These are phyloP conservation scores for Takakia lepidozioides DNA, from an alignment of 225 moss, liverwort and hornwort genomes.

Conservation along the genomic window DNA sequence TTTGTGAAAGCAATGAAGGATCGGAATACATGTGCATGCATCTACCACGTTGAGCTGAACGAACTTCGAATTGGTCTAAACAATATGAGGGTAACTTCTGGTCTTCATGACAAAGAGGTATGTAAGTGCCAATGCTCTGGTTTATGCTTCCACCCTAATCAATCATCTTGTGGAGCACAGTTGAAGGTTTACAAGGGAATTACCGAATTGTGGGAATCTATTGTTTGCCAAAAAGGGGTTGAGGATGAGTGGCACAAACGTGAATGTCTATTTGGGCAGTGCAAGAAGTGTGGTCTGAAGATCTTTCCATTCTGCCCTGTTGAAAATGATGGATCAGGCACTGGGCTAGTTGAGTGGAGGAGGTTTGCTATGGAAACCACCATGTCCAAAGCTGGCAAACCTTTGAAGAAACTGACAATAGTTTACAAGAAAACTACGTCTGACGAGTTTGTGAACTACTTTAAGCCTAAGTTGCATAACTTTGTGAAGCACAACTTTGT, in stretches of 20 bases:
- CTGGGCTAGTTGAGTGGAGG: neutral
- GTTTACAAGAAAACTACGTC: neutral
- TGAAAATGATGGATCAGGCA: neutral
- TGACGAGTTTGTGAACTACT: neutral
- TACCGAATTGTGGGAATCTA: neutral
- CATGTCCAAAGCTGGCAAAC: neutral
- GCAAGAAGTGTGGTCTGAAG: neutral
- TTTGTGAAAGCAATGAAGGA: neutral
- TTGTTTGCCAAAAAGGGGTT: slow-evolving; percentile 1
- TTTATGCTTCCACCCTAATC: neutral
- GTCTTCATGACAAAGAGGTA: neutral
- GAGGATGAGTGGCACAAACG: slow-evolving; percentile 4
- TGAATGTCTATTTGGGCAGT: neutral
- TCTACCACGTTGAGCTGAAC: neutral
- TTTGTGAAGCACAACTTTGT: neutral
- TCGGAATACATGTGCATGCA: neutral
- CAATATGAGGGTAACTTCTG: neutral
- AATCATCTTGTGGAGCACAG: neutral
- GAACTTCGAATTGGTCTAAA: neutral
- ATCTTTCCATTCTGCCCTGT: neutral
- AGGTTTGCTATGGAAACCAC: slow-evolving; percentile 4
- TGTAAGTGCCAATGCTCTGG: neutral
- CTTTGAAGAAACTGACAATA: neutral
- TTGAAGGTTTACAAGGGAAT: neutral
- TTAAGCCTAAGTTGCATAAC: slow-evolving; percentile 3